Evolutionary conservation across 163 green algal genomes (phyloP).

Genomic region (Botryococcus braunii): DNA sequence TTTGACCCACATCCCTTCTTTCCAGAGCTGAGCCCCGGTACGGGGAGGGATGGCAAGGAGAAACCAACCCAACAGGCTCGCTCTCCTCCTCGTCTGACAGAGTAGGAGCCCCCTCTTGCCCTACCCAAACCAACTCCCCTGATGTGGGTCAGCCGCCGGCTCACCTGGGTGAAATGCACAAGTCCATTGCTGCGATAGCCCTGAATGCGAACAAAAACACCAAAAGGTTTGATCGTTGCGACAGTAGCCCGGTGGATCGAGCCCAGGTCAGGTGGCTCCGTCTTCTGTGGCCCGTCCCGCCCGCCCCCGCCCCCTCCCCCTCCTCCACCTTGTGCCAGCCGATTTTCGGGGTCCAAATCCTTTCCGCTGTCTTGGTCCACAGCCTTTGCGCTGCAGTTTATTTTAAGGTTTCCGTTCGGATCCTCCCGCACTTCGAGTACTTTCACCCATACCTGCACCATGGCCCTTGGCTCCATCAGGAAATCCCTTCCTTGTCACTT

Average conservation of each 20-base stretch:
- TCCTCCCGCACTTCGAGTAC: conserved; percentile 51
- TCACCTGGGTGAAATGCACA: conserved; percentile 61
- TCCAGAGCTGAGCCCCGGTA: no score
- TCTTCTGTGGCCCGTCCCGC: conserved; percentile 24
- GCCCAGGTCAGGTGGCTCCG: conserved; percentile 43
- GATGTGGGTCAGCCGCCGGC: no score
- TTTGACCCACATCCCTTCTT: no score
- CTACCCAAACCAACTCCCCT: background rate
- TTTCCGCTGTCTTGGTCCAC: conserved; percentile 51
- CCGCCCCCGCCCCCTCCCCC: conserved; percentile 13
- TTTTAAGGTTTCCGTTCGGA: conserved; percentile 18
- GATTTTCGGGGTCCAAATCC: conserved; percentile 52
- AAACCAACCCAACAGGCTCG: background rate
- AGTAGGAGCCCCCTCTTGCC: background rate
- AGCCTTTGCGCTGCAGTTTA: conserved; percentile 21
- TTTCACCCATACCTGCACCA: conserved; percentile 57
- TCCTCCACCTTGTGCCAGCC: conserved; percentile 6
- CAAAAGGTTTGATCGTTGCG: conserved; percentile 66
- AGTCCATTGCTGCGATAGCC: conserved; percentile 62
- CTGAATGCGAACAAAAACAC: conserved; percentile 72
- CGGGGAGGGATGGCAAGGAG: no score
- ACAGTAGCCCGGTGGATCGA: conserved; percentile 48
- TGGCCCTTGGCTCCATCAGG: no score
- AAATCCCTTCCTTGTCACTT: no score
- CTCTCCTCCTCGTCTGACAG: background rate